These are phyloP conservation scores for Camellia oleifera DNA, from an alignment of 179 eudicot genomes.

Conservation along the genomic window DNA sequence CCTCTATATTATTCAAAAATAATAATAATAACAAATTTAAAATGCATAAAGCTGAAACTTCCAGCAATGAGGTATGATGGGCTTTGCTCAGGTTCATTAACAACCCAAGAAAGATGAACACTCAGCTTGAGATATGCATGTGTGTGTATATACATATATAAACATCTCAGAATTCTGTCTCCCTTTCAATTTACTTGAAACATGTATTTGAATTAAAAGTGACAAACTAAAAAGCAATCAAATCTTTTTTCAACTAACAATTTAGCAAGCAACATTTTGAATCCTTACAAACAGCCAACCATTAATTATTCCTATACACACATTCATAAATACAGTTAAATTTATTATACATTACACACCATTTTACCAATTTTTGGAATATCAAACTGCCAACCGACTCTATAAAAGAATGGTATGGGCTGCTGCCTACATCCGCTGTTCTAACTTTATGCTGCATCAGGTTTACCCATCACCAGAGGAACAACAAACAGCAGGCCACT, in stretches of 20 bases:
- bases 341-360: background rate
- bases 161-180: no score
- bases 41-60: no score
- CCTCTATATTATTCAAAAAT: no score
- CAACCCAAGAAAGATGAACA: no score
- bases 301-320: slow-evolving; percentile 1
- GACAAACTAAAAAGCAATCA: background rate
- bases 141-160: no score
- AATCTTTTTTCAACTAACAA: background rate
- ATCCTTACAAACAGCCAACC: background rate
- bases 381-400: background rate
- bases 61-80: no score
- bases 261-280: background rate
- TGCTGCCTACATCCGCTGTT: background rate
- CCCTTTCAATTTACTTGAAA: no score
- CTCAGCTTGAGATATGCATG: no score
- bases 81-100: no score
- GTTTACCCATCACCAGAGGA: background rate
- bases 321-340: slow-evolving; percentile 4
- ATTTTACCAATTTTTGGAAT: background rate
- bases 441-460: background rate
- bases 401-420: background rate
- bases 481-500: background rate
- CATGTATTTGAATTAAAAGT: background rate
- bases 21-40: no score